These are phyloP conservation scores for Middelhovenomyces tepae DNA, from an alignment of 805 yeast genomes.

Conservation along the genomic window DNA sequence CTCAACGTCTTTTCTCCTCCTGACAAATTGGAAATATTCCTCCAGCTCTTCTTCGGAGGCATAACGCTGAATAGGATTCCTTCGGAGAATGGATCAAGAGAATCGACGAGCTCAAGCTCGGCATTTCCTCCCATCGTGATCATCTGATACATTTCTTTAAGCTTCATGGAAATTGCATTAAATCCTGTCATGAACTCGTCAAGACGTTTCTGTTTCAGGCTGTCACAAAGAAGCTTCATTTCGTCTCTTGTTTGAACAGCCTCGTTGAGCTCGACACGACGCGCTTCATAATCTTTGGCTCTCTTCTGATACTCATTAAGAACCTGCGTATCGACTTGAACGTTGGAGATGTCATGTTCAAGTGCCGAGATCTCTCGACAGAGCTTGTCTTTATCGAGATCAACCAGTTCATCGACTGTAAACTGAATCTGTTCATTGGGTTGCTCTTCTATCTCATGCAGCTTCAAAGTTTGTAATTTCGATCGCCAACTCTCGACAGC, in stretches of 20 bases:
- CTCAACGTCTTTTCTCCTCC: slow-evolving; percentile 98
- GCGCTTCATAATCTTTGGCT: slow-evolving; percentile 49
- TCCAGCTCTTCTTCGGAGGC: slow-evolving; percentile 99
- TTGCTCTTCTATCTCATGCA: slow-evolving; percentile 39
- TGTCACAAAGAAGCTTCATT: slow-evolving; percentile 53
- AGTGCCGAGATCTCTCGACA: slow-evolving; percentile 45
- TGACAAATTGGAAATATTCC: slow-evolving; percentile 84
- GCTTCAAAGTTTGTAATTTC: slow-evolving; percentile 36
- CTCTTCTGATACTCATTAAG: slow-evolving; percentile 69
- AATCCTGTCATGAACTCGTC: slow-evolving; percentile 94
- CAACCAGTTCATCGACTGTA: slow-evolving; percentile 42
- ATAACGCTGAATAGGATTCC: slow-evolving; percentile 94
- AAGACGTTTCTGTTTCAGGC: slow-evolving; percentile 59
- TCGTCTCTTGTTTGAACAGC: slow-evolving; percentile 62
- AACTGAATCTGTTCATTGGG: slow-evolving; percentile 33
- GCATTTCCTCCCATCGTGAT: slow-evolving; percentile 99
- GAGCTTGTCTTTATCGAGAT: slow-evolving; percentile 40
- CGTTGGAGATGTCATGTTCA: slow-evolving; percentile 46
- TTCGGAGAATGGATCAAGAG: slow-evolving; percentile 95
- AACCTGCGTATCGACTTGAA: slow-evolving; percentile 62
- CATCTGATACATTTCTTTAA: slow-evolving; percentile 97
- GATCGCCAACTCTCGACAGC: slow-evolving; percentile 28
- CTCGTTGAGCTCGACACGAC: slow-evolving; percentile 57
- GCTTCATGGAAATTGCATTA: slow-evolving; percentile 70
- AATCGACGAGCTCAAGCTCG: slow-evolving; percentile 88